Base-by-base conservation (phyloP, 2,329 filamentous ascomycete genomes). In the Ophiostoma himal-ulmi region DNA sequence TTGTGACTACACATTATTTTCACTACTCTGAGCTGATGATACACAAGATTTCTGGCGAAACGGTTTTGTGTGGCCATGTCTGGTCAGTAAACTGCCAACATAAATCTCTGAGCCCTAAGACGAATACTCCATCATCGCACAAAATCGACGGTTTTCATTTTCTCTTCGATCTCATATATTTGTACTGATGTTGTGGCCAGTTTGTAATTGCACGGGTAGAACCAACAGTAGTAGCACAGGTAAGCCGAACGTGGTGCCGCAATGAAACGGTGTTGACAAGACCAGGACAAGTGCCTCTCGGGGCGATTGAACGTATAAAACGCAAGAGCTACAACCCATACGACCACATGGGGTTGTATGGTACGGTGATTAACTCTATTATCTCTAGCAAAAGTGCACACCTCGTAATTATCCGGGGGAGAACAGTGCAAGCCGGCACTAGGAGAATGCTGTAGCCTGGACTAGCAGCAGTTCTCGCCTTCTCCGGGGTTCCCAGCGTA, bases 401-500 rank as follows among this genome's bases (percentile, higher is more conserved):
- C 22, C 7, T 10, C 52, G 52, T 26, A 57, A 11, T 2, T 13
- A 22, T 4, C 10, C n/a, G 8, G n/a, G 8, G 3, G 52, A 57
- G 22, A 26, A 57, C 52, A 26, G 17, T 57, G 52, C 52, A 57
- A 26, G 7, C 7, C 52, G 22, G 52, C 52, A 57, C 52, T 26
- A n/a, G 52, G 22, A 22, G 52, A 57, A 57, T 30, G 52, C 11
- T 57, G 52, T 3, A 57, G 52, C 52, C 52, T 57, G 22, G 11
- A 57, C 52, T 57, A 57, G 52, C 11, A 11, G 52, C 22, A 1
- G 52, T 26, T 57, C n/a, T 57, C 52, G 52, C 22, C 48, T 57
- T 57, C 52, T 57, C 52, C 52, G 52, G 52, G n/a, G 52, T 57
- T 57, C n/a, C 52, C 26, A 54, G n/a, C n/a, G 20, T 26, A 57